A percentile compares a stretch with the other conserved stretches of the same genome.
phyloP scores from a whole-genome alignment of 352 stramenopile genomes.

The Thraustochytrium striatum region DNA sequence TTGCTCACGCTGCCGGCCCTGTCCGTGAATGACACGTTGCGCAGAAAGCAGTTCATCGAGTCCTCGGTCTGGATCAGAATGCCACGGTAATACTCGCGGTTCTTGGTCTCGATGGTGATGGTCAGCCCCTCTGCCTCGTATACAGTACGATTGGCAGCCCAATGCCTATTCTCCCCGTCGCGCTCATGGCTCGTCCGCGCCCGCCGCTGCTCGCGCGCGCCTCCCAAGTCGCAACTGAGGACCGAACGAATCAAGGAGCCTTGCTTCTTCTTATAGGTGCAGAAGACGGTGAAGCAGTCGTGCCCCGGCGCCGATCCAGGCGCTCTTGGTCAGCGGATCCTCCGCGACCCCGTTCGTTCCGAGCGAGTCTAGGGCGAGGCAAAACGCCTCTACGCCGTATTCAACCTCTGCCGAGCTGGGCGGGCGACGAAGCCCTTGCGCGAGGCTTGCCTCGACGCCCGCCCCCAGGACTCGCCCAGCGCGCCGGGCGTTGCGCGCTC shows the following conservation, averaged over 20 bases:
- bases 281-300: background rate
- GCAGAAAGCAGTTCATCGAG: slow-evolving; percentile 82
- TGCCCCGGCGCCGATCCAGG: background rate
- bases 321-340: background rate
- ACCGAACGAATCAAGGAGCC: background rate
- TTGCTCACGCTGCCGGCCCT: slow-evolving; percentile 72
- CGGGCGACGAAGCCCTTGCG: background rate
- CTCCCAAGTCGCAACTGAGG: background rate
- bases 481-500: background rate
- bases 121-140: slow-evolving; percentile 75
- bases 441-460: background rate
- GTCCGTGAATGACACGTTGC: slow-evolving; percentile 72
- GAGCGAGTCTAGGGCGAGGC: too few species aligned
- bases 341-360: background rate
- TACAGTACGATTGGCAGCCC: slow-evolving; percentile 73
- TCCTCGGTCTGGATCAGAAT: slow-evolving; percentile 75
- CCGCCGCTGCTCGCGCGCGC: background rate
- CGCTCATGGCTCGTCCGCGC: background rate
- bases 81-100: slow-evolving; percentile 76
- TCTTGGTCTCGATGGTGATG: slow-evolving; percentile 79
- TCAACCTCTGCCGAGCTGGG: background rate
- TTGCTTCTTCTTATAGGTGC: background rate
- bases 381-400: background rate
- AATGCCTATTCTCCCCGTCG: slow-evolving; percentile 67
- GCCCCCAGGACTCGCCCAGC: background rate